phyloP scores from a whole-genome alignment of 2,329 filamentous ascomycete species.

The Stagonosporopsis chrysanthemi region DNA sequence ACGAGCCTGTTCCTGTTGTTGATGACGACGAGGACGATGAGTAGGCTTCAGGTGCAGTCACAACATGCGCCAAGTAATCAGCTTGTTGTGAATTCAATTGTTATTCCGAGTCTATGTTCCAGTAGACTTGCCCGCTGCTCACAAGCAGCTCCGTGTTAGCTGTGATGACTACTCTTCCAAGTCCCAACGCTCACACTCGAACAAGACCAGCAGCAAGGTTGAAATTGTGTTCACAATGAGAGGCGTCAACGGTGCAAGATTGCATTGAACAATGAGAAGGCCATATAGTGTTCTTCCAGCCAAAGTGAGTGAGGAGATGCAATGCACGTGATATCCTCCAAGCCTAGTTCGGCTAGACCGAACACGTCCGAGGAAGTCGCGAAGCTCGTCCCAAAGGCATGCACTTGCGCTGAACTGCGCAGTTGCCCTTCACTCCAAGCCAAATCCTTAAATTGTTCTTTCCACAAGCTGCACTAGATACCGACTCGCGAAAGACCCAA shows the following conservation, averaged over 20 bases:
- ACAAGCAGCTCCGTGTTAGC: background rate
- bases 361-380: conserved; percentile 24
- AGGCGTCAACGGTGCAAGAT: background rate
- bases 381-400: conserved; percentile 18
- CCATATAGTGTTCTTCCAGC: background rate
- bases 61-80: background rate
- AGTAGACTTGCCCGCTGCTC: too few species aligned
- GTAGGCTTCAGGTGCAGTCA: background rate
- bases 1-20: conserved; percentile 43
- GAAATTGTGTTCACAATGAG: too few species aligned
- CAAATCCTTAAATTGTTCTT: background rate
- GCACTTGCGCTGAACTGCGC: conserved; percentile 2
- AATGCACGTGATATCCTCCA: conserved; percentile 11
- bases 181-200: background rate
- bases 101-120: background rate
- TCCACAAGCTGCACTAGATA: background rate
- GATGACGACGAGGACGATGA: conserved; percentile 43
- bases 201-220: too few species aligned
- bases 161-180: background rate
- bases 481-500: background rate
- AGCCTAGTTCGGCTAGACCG: conserved; percentile 1
- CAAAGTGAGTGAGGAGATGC: background rate
- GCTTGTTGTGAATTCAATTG: background rate
- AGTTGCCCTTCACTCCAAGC: background rate
- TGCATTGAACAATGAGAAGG: background rate